Conservation (phyloP, 108 stramenopile genomes). For the Chaetoceros tenuissimus region DNA sequence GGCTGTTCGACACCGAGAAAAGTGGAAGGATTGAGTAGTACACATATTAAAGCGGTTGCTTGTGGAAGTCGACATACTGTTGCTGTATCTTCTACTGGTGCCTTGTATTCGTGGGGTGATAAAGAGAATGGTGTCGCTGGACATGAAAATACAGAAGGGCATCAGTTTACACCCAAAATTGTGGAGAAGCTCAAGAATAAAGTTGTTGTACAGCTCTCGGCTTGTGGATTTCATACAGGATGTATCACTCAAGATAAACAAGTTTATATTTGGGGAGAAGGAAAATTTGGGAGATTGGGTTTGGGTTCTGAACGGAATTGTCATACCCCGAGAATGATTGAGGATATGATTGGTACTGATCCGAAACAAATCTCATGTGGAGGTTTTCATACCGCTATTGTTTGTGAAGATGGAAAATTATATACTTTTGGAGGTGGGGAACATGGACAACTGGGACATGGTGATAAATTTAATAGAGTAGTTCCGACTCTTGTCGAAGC, state of each 20-base stretch:
- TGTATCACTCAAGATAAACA: slow-evolving; percentile 81
- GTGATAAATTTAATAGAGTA: slow-evolving; percentile 84
- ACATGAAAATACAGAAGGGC: slow-evolving; percentile 89
- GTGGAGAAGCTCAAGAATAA: slow-evolving; percentile 74
- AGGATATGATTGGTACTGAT: slow-evolving; percentile 65
- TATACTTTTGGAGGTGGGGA: slow-evolving; percentile 90
- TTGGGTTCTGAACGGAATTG: slow-evolving; percentile 87
- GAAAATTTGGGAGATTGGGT: slow-evolving; percentile 92
- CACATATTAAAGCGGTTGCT: slow-evolving; percentile 78
- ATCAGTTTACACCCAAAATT: slow-evolving; percentile 89
- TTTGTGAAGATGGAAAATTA: slow-evolving; percentile 82
- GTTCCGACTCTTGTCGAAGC: slow-evolving; percentile 78
- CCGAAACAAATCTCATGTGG: slow-evolving; percentile 81
- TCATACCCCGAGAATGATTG: slow-evolving; percentile 73
- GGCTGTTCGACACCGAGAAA: slow-evolving; percentile 87
- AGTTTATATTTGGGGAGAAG: slow-evolving; percentile 85
- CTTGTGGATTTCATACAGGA: slow-evolving; percentile 94
- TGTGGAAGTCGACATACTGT: slow-evolving; percentile 90
- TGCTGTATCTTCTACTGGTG: slow-evolving; percentile 75
- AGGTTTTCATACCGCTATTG: slow-evolving; percentile 86
- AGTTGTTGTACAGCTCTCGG: slow-evolving; percentile 79
- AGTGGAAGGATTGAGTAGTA: slow-evolving; percentile 78
- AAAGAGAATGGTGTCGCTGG: slow-evolving; percentile 91
- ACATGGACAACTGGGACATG: slow-evolving; percentile 86
- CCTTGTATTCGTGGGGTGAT: slow-evolving; percentile 80